Conservation (phyloP, 805 yeast species). For the Schizosaccharomyces octosporus region DNA sequence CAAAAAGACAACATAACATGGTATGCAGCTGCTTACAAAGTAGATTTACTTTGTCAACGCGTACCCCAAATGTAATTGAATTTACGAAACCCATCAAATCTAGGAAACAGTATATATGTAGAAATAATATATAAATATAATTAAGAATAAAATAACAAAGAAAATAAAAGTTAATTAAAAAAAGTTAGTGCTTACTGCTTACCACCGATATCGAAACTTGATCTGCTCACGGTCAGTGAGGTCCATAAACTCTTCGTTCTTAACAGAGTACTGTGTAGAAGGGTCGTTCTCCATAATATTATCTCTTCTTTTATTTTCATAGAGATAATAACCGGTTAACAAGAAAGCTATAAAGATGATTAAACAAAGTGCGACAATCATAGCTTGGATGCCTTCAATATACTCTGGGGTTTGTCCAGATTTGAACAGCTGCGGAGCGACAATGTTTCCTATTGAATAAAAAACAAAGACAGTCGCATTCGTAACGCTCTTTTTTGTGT, state of each 20-base stretch:
- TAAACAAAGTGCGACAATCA: constrained; percentile 20
- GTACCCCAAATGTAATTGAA: no score
- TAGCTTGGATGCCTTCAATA: constrained; percentile 30
- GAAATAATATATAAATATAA: no score
- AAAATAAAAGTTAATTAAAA: no score
- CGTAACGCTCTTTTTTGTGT: constrained; percentile 28
- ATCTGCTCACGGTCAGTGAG: constrained; percentile 31
- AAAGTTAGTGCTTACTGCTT: no score
- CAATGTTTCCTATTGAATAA: constrained; percentile 29
- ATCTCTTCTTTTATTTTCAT: constrained; percentile 20
- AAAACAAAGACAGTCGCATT: constrained; percentile 24
- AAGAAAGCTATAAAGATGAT: constrained; percentile 13
- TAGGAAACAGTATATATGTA: no score
- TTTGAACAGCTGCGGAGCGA: constrained; percentile 41
- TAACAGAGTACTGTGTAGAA: constrained; percentile 10
- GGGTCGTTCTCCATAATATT: constrained; percentile 6
- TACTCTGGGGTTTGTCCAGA: constrained; percentile 34
- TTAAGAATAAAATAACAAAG: no score
- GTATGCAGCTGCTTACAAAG: no score
- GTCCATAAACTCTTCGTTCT: constrained; percentile 26
- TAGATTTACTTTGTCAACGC: no score
- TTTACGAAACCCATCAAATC: no score
- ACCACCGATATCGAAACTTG: constrained; percentile 23
- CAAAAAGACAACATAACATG: no score
- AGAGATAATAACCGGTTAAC: constrained; percentile 9